phyloP scores from a whole-genome alignment of 73 alveolate species.

The Paramecium sexaurelia region DNA sequence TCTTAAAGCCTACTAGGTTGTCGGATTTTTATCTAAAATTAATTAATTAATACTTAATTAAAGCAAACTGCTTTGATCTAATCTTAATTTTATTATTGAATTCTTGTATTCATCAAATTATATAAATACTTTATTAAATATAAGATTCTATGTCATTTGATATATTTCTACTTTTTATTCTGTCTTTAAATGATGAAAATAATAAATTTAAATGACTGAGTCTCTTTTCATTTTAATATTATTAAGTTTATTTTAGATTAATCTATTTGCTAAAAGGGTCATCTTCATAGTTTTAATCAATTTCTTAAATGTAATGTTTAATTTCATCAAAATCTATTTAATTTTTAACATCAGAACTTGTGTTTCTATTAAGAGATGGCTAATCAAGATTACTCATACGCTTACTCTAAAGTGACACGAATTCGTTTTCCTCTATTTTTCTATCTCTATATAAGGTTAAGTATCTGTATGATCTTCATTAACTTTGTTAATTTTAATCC shows the following conservation, averaged over 20 bases:
- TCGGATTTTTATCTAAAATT: background rate
- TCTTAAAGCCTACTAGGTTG: background rate
- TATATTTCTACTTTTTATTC: conserved; percentile 11
- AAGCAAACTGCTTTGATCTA: background rate
- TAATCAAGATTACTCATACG: background rate
- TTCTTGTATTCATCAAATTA: conserved; percentile 22
- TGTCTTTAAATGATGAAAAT: background rate
- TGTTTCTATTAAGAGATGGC: background rate
- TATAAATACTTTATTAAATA: conserved; percentile 16
- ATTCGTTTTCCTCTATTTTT: background rate
- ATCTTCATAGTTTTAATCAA: background rate
- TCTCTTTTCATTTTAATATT: background rate
- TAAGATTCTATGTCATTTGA: background rate
- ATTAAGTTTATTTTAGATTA: background rate
- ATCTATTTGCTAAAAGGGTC: background rate
- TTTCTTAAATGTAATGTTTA: background rate
- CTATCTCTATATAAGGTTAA: background rate
- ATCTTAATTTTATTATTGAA: background rate
- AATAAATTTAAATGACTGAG: background rate
- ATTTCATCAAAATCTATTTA: background rate
- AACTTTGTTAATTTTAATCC: background rate
- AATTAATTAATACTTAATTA: background rate
- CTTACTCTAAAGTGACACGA: background rate
- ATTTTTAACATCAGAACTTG: background rate
- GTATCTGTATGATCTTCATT: background rate